Evolutionary conservation across 768 basidiomycete species (phyloP).

Genomic region (Leccinum truebloodii): DNA sequence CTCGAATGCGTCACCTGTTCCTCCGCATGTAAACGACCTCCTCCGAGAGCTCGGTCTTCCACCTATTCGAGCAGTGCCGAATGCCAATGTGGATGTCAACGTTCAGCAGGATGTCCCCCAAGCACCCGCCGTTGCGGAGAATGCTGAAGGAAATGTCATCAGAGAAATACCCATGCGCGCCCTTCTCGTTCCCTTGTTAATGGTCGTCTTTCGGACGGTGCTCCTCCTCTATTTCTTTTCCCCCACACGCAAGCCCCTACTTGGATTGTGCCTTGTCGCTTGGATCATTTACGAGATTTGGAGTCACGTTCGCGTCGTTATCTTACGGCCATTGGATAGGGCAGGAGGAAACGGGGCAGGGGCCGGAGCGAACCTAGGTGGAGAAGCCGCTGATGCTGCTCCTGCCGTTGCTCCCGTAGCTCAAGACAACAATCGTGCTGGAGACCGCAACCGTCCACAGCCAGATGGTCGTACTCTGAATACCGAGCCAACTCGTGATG

Average conservation of each 20-base stretch:
- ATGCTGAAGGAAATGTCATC: constrained; percentile 37
- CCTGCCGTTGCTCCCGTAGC: constrained; percentile 21
- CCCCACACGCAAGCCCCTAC: constrained; percentile 69
- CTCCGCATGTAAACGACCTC: constrained; percentile 57
- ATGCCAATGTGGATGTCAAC: constrained; percentile 23
- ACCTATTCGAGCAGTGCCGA: constrained; percentile 42
- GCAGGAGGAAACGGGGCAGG: constrained; percentile 28
- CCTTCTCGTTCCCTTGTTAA: constrained; percentile 61
- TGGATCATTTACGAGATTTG: constrained; percentile 80
- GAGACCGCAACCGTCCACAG: constrained; percentile 17
- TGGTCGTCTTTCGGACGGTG: constrained; percentile 67
- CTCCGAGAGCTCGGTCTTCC: constrained; percentile 68
- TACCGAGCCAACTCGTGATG: constrained; percentile 16
- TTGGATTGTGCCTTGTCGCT: constrained; percentile 61
- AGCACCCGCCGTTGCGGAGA: constrained; percentile 19
- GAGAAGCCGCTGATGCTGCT: constrained; percentile 25
- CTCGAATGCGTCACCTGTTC: constrained; percentile 30
- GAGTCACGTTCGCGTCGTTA: constrained; percentile 57
- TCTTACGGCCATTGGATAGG: constrained; percentile 40
- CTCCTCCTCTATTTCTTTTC: constrained; percentile 78
- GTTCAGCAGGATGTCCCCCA: constrained; percentile 20
- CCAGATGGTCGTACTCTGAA: constrained; percentile 18
- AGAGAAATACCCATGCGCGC: constrained; percentile 67
- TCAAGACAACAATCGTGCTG: constrained; percentile 18
- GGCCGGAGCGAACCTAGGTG: constrained; percentile 22